Evolutionary conservation across 257 asterid species (phyloP).

Genomic region (Rauvolfia tetraphylla): DNA sequence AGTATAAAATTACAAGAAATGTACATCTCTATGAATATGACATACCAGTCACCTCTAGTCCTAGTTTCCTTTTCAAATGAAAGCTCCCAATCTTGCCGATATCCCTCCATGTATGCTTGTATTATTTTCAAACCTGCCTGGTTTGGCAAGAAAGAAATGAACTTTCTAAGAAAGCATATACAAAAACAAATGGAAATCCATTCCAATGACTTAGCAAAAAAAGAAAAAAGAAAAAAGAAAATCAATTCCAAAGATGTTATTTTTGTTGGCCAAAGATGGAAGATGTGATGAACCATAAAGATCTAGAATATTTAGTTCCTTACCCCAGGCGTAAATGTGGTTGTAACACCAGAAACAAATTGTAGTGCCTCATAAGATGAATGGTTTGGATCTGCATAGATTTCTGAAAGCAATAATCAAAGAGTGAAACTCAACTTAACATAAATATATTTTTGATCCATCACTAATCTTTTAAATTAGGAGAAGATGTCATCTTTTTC

Average conservation of each 20-base stretch:
- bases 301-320: constrained; percentile 4
- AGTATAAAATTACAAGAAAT: background rate
- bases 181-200: constrained; percentile 10
- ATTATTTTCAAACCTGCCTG: constrained; percentile 86
- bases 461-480: background rate
- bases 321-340: constrained; percentile 93
- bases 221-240: background rate
- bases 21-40: constrained; percentile 1
- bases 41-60: constrained; percentile 95
- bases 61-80: constrained; percentile 93
- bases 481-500: background rate
- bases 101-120: constrained; percentile 81
- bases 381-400: constrained; percentile 88
- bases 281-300: background rate
- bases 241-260: no score
- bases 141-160: constrained; percentile 8
- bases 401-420: constrained; percentile 51
- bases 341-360: constrained; percentile 74
- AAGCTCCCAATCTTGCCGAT: constrained; percentile 92
- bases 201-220: background rate
- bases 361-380: constrained; percentile 70
- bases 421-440: background rate
- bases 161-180: constrained; percentile 8
- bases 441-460: background rate
- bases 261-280: background rate